These are phyloP conservation scores for Aspergillus hortae DNA, from an alignment of 2,329 filamentous ascomycete species.

Conservation along the genomic window DNA sequence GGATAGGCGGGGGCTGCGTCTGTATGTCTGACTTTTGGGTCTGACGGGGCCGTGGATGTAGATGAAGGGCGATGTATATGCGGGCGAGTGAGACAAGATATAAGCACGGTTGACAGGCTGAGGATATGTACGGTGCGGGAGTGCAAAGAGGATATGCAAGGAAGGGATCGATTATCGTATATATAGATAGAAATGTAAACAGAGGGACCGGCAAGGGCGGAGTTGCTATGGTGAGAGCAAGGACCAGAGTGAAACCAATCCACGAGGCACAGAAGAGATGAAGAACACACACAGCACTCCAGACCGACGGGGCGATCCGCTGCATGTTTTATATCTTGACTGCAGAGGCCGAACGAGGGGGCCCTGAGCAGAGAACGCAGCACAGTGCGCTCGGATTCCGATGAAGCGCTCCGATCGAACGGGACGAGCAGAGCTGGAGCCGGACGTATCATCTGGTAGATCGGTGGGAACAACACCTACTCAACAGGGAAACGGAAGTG, in stretches of 20 bases:
- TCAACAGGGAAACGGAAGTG: conserved; percentile 19
- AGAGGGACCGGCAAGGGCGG: conserved; percentile 6
- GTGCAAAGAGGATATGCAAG: neutral
- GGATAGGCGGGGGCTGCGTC: conserved; percentile 2
- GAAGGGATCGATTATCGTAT: conserved; percentile 5
- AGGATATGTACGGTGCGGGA: neutral
- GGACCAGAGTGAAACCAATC: conserved; percentile 8
- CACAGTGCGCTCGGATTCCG: conserved; percentile 17
- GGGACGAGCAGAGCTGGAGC: conserved; percentile 7
- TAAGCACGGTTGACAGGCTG: conserved; percentile 3
- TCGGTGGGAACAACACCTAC: conserved; percentile 12
- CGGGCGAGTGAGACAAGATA: conserved; percentile 3
- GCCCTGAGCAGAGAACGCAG: conserved; percentile 2
- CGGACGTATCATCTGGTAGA: conserved; percentile 13
- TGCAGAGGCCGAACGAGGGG: conserved; percentile 21
- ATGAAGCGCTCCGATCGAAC: conserved; percentile 12
- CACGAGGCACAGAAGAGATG: conserved; percentile 20
- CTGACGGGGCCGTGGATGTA: conserved; percentile 5
- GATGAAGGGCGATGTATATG: conserved; percentile 9
- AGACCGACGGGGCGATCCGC: conserved; percentile 21
- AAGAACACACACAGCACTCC: conserved; percentile 18
- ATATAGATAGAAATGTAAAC: neutral
- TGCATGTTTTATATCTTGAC: conserved; percentile 36
- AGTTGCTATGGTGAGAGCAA: conserved; percentile 9
- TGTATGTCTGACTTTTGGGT: conserved; percentile 19